Conservation (phyloP, 2,329 filamentous ascomycete species). For the Hypoxylon sp. region DNA sequence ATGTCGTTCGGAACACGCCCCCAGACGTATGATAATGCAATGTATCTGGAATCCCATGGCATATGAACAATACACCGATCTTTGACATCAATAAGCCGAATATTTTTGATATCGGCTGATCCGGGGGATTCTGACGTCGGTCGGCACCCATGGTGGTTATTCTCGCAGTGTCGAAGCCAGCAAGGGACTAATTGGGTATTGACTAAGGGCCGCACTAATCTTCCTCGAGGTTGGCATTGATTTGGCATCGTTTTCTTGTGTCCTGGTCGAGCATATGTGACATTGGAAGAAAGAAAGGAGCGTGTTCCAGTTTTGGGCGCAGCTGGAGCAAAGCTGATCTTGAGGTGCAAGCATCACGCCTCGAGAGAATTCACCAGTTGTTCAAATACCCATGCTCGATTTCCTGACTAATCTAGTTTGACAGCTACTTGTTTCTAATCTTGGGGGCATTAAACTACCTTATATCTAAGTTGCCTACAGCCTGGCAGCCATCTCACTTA, state of each 20-base stretch:
- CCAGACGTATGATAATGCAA: neutral
- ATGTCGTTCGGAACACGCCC: neutral
- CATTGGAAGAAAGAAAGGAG: neutral
- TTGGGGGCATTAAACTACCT: too few species aligned
- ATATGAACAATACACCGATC: neutral
- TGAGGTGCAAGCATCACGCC: neutral
- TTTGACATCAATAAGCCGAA: neutral
- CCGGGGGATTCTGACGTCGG: neutral
- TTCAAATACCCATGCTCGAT: neutral
- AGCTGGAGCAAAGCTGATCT: neutral
- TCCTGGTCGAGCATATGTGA: neutral
- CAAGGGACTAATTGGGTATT: neutral
- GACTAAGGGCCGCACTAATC: neutral
- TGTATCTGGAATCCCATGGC: neutral
- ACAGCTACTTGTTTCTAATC: neutral
- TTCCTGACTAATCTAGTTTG: neutral
- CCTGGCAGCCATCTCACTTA: neutral
- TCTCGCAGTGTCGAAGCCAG: neutral
- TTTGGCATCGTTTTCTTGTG: neutral
- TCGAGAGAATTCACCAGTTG: neutral
- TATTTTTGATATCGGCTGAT: neutral
- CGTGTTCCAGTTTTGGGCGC: neutral
- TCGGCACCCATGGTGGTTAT: neutral
- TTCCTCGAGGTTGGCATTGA: neutral
- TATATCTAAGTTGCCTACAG: neutral